Evolutionary conservation across 495 filamentous ascomycete species (phyloP), one percentile per base, ranked within the genome.

Genomic region (Elasticomyces elasticus): DNA sequence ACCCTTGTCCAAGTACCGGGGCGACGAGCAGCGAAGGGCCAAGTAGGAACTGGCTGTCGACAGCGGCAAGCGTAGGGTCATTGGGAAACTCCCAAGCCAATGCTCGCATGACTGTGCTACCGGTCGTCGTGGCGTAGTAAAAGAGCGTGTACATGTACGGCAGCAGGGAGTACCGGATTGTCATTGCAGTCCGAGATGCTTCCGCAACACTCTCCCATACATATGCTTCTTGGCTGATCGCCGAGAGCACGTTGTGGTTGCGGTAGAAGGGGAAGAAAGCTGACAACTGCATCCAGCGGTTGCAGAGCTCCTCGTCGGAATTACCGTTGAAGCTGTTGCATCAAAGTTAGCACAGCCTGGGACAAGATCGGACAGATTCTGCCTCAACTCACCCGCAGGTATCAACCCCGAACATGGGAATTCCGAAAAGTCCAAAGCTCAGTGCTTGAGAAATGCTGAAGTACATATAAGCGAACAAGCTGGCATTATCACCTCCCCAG

Each of bases 401-500:
- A 58, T 89, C 86, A 6, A 81, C 79, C 31, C 54, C 51, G 24
- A 59, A 56, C 86, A 94, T 91, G 6, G 88, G 88, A 15, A 94
- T 83, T 43, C 86, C 87, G 56, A 89, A 91, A 6, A 94, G 75
- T 12, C 79, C 82, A 71, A 89, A 90, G 1, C 80, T 82, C 0
- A 94, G 69, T 0, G 85, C 87, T 66, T 94, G 88, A 0, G 86
- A 77, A 63, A 94, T 94, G 25, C 81, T 81, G 65, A 87, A 85
- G 69, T 71, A 84, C 58, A 56, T 56, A 43, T 58, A 65, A 13
- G 73, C 69, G 79, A 82, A 90, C 11, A 75, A 75, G 70, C 80
- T 82, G 35, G 70, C 70, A 62, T 94, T 94, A 64, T 94, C 88
- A 10, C 88, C 87, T 13, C 87, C 87, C 88, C 88, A 94, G 65